Evolutionary conservation across 805 yeast species (phyloP).

Genomic region (Zygosaccharomyces siamensis): DNA sequence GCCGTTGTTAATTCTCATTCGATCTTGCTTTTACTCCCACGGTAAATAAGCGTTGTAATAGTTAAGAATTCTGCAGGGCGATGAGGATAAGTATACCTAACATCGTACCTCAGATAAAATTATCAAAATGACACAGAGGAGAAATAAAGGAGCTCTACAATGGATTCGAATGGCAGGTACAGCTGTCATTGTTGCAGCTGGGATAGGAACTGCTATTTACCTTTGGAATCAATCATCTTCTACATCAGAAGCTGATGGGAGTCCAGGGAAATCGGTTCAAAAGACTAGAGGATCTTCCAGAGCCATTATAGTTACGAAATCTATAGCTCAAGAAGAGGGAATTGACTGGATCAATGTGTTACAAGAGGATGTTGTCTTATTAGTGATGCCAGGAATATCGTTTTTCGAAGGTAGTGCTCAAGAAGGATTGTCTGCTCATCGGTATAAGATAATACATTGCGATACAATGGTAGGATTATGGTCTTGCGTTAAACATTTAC

Average conservation of each 20-base stretch:
- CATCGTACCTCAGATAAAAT: neutral
- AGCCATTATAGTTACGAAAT: conserved; percentile 21
- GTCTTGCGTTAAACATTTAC: conserved; percentile 51
- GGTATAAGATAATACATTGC: conserved; percentile 41
- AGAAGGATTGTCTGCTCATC: conserved; percentile 12
- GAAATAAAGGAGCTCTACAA: neutral
- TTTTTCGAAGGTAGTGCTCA: conserved; percentile 18
- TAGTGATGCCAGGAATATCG: conserved; percentile 33
- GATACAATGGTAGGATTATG: conserved; percentile 47
- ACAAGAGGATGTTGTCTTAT: conserved; percentile 31
- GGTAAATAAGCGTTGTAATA: neutral
- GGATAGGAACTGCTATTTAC: conserved; percentile 11
- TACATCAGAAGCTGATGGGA: neutral
- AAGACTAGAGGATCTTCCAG: conserved; percentile 8
- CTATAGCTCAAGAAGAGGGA: conserved; percentile 7
- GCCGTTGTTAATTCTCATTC: conserved; percentile 3
- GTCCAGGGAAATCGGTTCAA: neutral
- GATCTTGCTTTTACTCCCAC: neutral
- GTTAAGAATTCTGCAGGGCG: neutral
- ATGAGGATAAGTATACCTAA: neutral
- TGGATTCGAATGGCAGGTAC: conserved; percentile 7
- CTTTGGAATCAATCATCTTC: conserved; percentile 2
- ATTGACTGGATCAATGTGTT: conserved; percentile 21
- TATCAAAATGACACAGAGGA: conserved; percentile 2
- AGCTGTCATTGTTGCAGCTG: conserved; percentile 12